Percentiles rank a stretch among this genome's conserved stretches.
Conservation (phyloP, 768 basidiomycete genomes). For the Nevesoporus exiguus region DNA sequence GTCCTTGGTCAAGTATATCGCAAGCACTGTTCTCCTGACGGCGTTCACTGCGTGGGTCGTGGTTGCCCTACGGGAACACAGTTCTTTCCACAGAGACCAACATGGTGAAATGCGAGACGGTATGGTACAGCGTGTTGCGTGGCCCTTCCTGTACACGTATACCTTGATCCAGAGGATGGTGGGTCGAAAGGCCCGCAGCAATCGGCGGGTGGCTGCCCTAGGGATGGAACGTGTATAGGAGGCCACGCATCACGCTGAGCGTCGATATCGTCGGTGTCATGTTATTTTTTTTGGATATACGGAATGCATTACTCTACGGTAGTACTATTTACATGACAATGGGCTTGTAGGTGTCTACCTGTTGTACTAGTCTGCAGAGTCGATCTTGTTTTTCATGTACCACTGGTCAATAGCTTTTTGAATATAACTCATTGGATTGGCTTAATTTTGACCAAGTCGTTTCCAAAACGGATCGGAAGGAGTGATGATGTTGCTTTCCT, state of each 20-base stretch:
- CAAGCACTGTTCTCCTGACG: constrained; percentile 47
- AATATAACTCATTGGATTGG: no score
- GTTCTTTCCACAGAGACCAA: constrained; percentile 18
- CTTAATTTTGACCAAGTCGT: no score
- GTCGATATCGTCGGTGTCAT: not conserved
- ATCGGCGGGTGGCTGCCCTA: no score
- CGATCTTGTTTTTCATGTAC: no score
- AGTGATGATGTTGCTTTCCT: no score
- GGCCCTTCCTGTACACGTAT: constrained; percentile 18
- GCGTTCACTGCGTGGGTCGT: constrained; percentile 53
- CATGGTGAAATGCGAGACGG: not conserved
- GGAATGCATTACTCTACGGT: not conserved
- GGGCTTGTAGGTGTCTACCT: not conserved
- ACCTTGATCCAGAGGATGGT: not conserved
- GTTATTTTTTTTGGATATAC: not conserved
- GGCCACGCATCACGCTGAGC: not conserved
- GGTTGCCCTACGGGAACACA: constrained; percentile 44
- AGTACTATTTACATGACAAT: not conserved
- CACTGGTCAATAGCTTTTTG: no score
- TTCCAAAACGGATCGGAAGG: no score
- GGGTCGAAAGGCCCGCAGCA: not conserved
- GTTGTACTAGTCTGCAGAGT: not conserved
- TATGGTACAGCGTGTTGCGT: constrained; percentile 13
- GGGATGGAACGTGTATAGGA: not conserved
- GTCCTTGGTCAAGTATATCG: constrained; percentile 39